Evolutionary conservation across 495 filamentous ascomycete genomes (phyloP).

Genomic region (Umbilicaria muhlenbergii): DNA sequence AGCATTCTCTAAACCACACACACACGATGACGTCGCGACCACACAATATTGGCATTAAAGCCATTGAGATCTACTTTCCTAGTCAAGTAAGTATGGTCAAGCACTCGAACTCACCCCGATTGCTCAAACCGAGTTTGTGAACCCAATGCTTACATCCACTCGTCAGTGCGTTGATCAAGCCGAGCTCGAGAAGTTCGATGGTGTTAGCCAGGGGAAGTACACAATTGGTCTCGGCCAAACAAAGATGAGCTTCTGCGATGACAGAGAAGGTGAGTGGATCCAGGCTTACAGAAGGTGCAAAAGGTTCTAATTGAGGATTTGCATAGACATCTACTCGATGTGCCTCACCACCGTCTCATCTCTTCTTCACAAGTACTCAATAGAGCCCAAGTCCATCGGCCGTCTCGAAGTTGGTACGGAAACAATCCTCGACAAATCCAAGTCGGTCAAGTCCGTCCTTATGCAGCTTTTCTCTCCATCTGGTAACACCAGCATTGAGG

Average conservation of each 20-base stretch:
- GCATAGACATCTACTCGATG: conserved; percentile 91
- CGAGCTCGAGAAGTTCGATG: conserved; percentile 97
- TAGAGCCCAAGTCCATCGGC: conserved; percentile 80
- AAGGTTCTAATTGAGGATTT: not conserved
- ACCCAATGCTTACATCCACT: conserved; percentile 14
- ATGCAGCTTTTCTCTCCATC: conserved; percentile 90
- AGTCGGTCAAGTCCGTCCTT: conserved; percentile 98
- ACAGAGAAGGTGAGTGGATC: conserved; percentile 68
- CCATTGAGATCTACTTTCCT: conserved; percentile 98
- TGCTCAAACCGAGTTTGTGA: not conserved
- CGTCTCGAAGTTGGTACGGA: conserved; percentile 96
- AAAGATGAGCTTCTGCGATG: conserved; percentile 99
- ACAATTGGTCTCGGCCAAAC: conserved; percentile 99
- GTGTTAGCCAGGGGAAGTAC: conserved; percentile 87
- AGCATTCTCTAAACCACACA: not conserved
- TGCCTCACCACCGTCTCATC: conserved; percentile 77
- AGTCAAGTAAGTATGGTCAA: conserved; percentile 53
- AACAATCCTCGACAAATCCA: conserved; percentile 97
- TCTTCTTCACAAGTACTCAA: conserved; percentile 81
- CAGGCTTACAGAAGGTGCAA: not conserved
- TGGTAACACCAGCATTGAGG: conserved; percentile 85
- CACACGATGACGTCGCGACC: conserved; percentile 70
- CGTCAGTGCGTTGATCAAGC: conserved; percentile 85
- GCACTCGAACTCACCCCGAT: conserved; percentile 1
- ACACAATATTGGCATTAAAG: conserved; percentile 97